phyloP scores from a whole-genome alignment of 768 basidiomycete species.

The Coprinopsis sp. region DNA sequence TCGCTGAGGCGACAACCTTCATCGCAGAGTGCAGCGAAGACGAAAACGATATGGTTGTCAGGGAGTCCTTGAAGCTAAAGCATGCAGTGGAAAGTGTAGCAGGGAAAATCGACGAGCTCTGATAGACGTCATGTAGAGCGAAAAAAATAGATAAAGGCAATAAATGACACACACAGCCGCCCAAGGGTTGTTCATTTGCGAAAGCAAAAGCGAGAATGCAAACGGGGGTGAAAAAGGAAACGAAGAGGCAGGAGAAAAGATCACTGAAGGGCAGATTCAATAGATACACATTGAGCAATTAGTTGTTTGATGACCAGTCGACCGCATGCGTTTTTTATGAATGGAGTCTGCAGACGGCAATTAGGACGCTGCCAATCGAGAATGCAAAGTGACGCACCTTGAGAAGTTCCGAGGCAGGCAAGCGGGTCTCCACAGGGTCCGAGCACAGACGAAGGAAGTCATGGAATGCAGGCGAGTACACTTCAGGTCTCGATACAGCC shows the following conservation, averaged over 20 bases:
- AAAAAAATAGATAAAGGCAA: slow-evolving; percentile 19
- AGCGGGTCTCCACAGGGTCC: slow-evolving; percentile 50
- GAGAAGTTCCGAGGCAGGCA: slow-evolving; percentile 50
- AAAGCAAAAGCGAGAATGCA: no score
- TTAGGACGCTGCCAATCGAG: not conserved
- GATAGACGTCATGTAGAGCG: slow-evolving; percentile 10
- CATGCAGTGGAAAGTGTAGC: slow-evolving; percentile 67
- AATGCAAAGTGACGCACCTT: slow-evolving; percentile 40
- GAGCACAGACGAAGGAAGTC: slow-evolving; percentile 69
- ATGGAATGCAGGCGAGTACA: slow-evolving; percentile 65
- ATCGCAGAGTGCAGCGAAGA: slow-evolving; percentile 86
- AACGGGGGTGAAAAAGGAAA: slow-evolving; percentile 9
- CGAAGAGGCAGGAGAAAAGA: not conserved
- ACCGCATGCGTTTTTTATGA: slow-evolving; percentile 65
- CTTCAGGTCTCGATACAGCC: slow-evolving; percentile 48
- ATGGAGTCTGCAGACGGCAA: slow-evolving; percentile 42
- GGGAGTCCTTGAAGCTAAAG: slow-evolving; percentile 63
- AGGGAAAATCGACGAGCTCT: slow-evolving; percentile 54
- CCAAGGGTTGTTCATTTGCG: no score
- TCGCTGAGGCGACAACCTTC: slow-evolving; percentile 78
- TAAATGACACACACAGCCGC: slow-evolving; percentile 8
- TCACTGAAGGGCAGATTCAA: slow-evolving; percentile 44
- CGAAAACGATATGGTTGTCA: slow-evolving; percentile 79
- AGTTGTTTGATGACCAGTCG: slow-evolving; percentile 64
- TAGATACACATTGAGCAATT: slow-evolving; percentile 60